Conservation (phyloP, 1,284 basidiomycete species). For the Ceratobasidium sp. region DNA sequence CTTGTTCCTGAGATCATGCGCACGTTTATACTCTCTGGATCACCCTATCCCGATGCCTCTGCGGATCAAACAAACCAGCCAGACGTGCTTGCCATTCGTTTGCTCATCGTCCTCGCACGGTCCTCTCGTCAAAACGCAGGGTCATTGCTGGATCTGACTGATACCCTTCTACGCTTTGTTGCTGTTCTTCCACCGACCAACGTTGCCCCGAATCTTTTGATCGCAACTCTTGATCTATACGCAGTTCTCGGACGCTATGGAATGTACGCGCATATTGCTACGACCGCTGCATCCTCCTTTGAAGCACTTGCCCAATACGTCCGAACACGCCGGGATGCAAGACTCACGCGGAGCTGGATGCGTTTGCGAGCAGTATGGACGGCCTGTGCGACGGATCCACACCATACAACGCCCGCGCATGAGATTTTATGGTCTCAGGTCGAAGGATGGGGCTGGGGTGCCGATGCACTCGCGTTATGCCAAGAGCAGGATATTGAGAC, state of each 20-base stretch:
- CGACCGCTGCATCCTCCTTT: constrained; percentile 72
- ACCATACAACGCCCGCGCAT: constrained; percentile 86
- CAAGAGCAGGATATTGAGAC: constrained; percentile 52
- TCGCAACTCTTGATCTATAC: constrained; percentile 77
- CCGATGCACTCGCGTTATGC: constrained; percentile 64
- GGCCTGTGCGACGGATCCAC: constrained; percentile 88
- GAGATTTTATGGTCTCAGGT: constrained; percentile 93
- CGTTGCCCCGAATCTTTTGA: constrained; percentile 68
- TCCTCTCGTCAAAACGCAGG: constrained; percentile 79
- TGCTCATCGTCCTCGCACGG: constrained; percentile 73
- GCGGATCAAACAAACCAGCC: constrained; percentile 52
- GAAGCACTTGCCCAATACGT: constrained; percentile 54
- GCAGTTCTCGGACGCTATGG: constrained; percentile 81
- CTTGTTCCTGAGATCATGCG: constrained; percentile 66
- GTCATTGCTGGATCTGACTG: constrained; percentile 67
- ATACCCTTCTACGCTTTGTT: constrained; percentile 83
- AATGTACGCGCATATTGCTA: constrained; percentile 75
- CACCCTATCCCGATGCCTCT: constrained; percentile 54
- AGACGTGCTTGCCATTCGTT: constrained; percentile 68
- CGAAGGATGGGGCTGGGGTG: constrained; percentile 79
- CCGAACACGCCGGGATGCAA: constrained; percentile 54
- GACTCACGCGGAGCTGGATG: constrained; percentile 62
- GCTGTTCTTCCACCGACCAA: constrained; percentile 68
- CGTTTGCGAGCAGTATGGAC: constrained; percentile 79
- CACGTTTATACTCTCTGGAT: constrained; percentile 68